These are phyloP conservation scores for Citrus maxima DNA, from an alignment of 345 rosid species.

Conservation along the genomic window DNA sequence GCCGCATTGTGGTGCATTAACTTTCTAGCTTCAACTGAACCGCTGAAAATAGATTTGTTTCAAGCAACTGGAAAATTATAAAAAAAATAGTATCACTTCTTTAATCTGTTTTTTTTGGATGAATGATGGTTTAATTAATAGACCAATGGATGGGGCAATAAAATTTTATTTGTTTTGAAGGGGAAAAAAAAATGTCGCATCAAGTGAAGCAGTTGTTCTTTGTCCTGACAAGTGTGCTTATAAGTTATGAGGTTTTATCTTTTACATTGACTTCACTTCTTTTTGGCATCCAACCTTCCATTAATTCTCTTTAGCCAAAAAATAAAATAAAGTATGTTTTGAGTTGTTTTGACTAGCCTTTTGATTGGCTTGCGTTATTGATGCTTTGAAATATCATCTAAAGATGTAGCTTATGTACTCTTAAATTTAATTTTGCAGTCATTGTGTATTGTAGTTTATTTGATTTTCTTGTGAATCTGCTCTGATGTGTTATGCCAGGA, in stretches of 20 bases:
- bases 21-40: not conserved
- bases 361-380: not conserved
- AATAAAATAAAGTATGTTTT: not conserved
- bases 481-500: conserved; percentile 44
- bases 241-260: not conserved
- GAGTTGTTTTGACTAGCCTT: not conserved
- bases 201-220: no score
- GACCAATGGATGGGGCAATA: not conserved
- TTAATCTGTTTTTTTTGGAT: not conserved
- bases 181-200: not conserved
- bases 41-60: not conserved
- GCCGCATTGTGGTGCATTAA: not conserved
- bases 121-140: not conserved
- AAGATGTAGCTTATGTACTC: not conserved
- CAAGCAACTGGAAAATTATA: not conserved
- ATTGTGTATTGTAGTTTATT: not conserved
- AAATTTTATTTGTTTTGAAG: not conserved
- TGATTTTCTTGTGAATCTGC: conserved; percentile 2
- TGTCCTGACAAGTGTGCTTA: not conserved
- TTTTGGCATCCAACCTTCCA: not conserved
- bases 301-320: not conserved
- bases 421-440: not conserved
- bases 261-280: not conserved
- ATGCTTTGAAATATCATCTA: not conserved
- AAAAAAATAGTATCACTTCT: not conserved